These are phyloP conservation scores for Saccharomycopsis fibuligera DNA, from an alignment of 805 yeast species.

Conservation along the genomic window DNA sequence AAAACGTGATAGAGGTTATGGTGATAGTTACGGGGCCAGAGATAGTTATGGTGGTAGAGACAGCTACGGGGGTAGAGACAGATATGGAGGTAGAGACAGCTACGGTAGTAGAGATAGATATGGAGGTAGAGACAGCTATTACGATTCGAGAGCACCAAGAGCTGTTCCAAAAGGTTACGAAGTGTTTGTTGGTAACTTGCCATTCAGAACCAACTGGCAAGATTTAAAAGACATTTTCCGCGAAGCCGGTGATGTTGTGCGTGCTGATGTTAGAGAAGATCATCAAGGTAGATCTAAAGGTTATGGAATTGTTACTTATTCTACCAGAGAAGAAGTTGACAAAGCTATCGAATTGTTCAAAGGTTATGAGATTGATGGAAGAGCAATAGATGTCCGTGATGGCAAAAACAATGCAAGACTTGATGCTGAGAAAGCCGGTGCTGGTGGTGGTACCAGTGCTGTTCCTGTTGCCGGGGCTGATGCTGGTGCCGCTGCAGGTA, in stretches of 20 bases:
- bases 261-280: constrained; percentile 72
- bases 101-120: constrained; percentile 25
- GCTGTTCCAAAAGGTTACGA: constrained; percentile 39
- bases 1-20: constrained; percentile 22
- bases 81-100: constrained; percentile 20
- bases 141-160: constrained; percentile 7
- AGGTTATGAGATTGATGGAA: constrained; percentile 68
- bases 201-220: constrained; percentile 79
- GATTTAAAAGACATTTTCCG: constrained; percentile 80
- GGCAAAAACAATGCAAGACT: constrained; percentile 40
- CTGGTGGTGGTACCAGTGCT: not conserved
- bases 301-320: constrained; percentile 73
- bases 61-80: constrained; percentile 13
- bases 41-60: constrained; percentile 23
- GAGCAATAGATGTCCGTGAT: constrained; percentile 72
- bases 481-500: not conserved
- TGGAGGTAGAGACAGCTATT: constrained; percentile 22
- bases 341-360: constrained; percentile 65
- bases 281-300: constrained; percentile 77
- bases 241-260: constrained; percentile 65
- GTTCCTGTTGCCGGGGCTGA: constrained; percentile 14
- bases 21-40: constrained; percentile 16
- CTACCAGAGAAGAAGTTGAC: constrained; percentile 58
- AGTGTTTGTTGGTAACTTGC: constrained; percentile 75
- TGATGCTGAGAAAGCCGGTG: constrained; percentile 13